Evolutionary conservation across 768 basidiomycete species (phyloP).

Genomic region (Macrolepiota fuliginosa): DNA sequence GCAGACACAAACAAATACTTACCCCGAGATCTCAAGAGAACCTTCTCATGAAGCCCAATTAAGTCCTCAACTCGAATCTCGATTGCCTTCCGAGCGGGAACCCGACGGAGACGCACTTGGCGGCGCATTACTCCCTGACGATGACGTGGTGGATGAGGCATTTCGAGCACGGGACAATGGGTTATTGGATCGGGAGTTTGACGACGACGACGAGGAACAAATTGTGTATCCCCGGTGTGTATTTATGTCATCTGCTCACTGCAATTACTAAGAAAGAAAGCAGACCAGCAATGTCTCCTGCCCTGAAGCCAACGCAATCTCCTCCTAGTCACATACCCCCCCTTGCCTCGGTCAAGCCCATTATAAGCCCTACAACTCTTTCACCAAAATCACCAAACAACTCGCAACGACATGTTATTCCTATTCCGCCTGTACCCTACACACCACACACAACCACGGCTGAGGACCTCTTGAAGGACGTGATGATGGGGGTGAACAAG

Average conservation of each 20-base stretch:
- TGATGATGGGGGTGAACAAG: slow-evolving; percentile 36
- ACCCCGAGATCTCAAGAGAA: slow-evolving; percentile 15
- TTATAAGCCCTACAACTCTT: slow-evolving; percentile 27
- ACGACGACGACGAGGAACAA: slow-evolving; percentile 64
- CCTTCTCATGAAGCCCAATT: slow-evolving; percentile 18
- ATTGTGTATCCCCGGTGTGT: slow-evolving; percentile 73
- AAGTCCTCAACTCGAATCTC: slow-evolving; percentile 24
- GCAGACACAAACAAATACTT: slow-evolving; percentile 11
- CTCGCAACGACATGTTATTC: slow-evolving; percentile 14
- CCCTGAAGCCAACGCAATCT: slow-evolving; percentile 25
- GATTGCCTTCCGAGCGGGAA: slow-evolving; percentile 20
- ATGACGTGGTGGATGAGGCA: slow-evolving; percentile 75
- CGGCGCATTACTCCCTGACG: slow-evolving; percentile 71
- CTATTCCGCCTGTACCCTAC: slow-evolving; percentile 10
- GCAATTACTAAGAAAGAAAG: neutral
- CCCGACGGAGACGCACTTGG: slow-evolving; percentile 63
- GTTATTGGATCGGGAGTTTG: slow-evolving; percentile 35
- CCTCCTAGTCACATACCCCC: slow-evolving; percentile 32
- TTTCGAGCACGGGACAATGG: slow-evolving; percentile 48
- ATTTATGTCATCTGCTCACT: slow-evolving; percentile 26
- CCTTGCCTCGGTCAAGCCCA: slow-evolving; percentile 29
- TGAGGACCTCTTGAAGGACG: slow-evolving; percentile 60
- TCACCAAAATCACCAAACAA: slow-evolving; percentile 32
- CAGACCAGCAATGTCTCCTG: slow-evolving; percentile 28
- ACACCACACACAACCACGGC: slow-evolving; percentile 53